Conservation (phyloP, 2,329 filamentous ascomycete genomes). For the Phyllosticta citrichinensis region DNA sequence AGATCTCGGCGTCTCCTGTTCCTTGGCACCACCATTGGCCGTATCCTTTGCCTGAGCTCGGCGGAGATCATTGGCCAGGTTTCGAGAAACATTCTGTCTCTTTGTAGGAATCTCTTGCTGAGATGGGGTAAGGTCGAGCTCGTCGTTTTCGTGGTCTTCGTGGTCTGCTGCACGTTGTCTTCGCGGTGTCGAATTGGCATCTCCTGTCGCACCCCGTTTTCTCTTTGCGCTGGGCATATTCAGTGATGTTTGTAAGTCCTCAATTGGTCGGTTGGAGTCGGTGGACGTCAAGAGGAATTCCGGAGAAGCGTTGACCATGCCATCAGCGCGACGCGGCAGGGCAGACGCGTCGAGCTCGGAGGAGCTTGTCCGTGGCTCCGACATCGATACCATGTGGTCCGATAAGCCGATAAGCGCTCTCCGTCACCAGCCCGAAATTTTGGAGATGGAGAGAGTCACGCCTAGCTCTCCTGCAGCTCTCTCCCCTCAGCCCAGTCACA, state of each 20-base stretch:
- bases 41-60: slow-evolving; percentile 20
- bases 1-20: slow-evolving; percentile 31
- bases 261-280: background rate
- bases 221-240: slow-evolving; percentile 9
- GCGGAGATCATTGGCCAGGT: background rate
- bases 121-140: slow-evolving; percentile 4
- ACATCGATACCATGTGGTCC: slow-evolving; percentile 4
- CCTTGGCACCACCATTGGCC: slow-evolving; percentile 13
- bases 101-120: slow-evolving; percentile 1
- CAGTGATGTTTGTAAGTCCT: background rate
- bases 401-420: slow-evolving; percentile 7
- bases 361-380: background rate
- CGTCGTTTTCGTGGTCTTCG: slow-evolving; percentile 3
- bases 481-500: background rate
- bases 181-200: slow-evolving; percentile 4
- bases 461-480: background rate
- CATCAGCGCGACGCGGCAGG: slow-evolving; percentile 3
- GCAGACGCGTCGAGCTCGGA: slow-evolving; percentile 5
- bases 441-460: background rate
- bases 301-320: background rate
- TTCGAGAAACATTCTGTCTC: slow-evolving; percentile 13
- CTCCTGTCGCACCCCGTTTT: background rate
- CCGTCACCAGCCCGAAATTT: background rate
- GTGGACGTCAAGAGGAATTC: background rate
- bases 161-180: slow-evolving; percentile 1